Conservation (phyloP, 768 basidiomycete species). For the Mycena latifolia region DNA sequence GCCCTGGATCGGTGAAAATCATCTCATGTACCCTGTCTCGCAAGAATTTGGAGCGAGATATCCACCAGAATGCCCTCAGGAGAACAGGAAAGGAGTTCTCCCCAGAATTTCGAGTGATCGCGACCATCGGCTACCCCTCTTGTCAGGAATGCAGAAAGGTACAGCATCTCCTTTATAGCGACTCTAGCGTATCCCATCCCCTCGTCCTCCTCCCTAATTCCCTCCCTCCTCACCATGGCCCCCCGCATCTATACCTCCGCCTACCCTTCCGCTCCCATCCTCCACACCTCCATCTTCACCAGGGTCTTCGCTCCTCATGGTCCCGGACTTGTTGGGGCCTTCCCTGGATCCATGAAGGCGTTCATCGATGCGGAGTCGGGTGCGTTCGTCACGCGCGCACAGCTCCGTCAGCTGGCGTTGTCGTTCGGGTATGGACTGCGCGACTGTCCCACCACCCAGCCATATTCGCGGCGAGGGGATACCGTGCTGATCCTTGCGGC, state of each 20-base stretch:
- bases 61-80: too few species aligned
- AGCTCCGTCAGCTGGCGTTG: conserved; percentile 68
- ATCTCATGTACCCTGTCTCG: too few species aligned
- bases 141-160: too few species aligned
- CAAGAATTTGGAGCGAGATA: too few species aligned
- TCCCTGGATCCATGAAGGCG: conserved; percentile 5
- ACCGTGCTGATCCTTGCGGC: conserved; percentile 75
- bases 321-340: neutral
- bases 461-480: conserved; percentile 59
- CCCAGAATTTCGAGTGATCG: too few species aligned
- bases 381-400: conserved; percentile 64
- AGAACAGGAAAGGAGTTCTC: too few species aligned
- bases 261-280: conserved; percentile 51
- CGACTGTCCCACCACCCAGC: conserved; percentile 50
- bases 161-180: too few species aligned
- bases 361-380: conserved; percentile 77
- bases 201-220: too few species aligned
- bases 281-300: conserved; percentile 61
- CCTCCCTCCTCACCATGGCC: conserved; percentile 38
- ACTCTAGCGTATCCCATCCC: too few species aligned
- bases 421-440: conserved; percentile 70
- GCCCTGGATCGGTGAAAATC: too few species aligned
- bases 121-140: too few species aligned
- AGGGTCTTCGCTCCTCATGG: conserved; percentile 53
- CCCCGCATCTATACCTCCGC: conserved; percentile 63